phyloP scores from a whole-genome alignment of 768 basidiomycete genomes.

The Chalciporus pseudorubinellus region DNA sequence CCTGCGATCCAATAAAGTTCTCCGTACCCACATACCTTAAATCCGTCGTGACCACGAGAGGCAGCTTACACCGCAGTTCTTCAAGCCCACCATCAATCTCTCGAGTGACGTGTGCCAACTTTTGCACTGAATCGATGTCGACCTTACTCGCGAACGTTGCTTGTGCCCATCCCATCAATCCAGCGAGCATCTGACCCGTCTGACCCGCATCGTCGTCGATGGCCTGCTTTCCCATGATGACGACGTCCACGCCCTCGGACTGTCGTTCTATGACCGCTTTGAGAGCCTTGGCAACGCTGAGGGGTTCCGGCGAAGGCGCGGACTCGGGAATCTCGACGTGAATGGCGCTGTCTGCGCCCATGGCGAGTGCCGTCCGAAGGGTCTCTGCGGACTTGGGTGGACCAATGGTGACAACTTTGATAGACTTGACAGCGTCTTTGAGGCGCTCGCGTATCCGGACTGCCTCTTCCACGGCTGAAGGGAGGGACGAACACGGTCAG shows the following conservation, averaged over 20 bases:
- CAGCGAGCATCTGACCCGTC: slow-evolving; percentile 97
- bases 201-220: slow-evolving; percentile 96
- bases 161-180: slow-evolving; percentile 87
- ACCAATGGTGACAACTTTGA: slow-evolving; percentile 93
- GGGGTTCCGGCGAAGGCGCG: slow-evolving; percentile 78
- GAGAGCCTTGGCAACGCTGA: slow-evolving; percentile 86
- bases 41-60: slow-evolving; percentile 90
- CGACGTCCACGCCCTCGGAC: slow-evolving; percentile 67
- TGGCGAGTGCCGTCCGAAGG: slow-evolving; percentile 93
- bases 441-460: slow-evolving; percentile 87
- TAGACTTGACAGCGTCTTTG: slow-evolving; percentile 75
- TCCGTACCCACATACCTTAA: slow-evolving; percentile 57
- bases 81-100: slow-evolving; percentile 96
- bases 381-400: slow-evolving; percentile 87
- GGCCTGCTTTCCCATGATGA: slow-evolving; percentile 96
- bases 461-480: slow-evolving; percentile 91
- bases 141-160: slow-evolving; percentile 94
- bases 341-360: slow-evolving; percentile 93
- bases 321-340: slow-evolving; percentile 85
- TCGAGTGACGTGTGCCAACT: slow-evolving; percentile 68
- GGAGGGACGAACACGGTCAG: no score
- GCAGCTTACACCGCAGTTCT: slow-evolving; percentile 75
- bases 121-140: slow-evolving; percentile 61
- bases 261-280: slow-evolving; percentile 68
- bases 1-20: not conserved